Evolutionary conservation across 306 rosid species (phyloP), one percentile per base, ranked within the genome.

Genomic region (Hippophae tibetana): DNA sequence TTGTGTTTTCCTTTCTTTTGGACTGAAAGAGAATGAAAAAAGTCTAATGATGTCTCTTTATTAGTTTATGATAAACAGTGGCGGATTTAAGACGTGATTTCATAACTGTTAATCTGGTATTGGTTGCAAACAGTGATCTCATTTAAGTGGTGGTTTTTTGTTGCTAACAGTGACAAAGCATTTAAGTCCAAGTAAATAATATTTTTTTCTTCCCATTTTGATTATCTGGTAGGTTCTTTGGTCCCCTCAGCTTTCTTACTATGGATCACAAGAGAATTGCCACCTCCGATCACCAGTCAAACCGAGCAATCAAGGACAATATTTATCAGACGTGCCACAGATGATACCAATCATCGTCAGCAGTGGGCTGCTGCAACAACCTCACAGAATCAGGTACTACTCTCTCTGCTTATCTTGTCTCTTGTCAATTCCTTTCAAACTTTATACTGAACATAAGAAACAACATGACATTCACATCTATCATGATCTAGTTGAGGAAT

Each of bases 221-320:
- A 38, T 54, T 54, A 54, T 53, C 60, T 68, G 45, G 42, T 63
- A 86, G 90, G 95, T 48, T 79, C 82, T 65, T 78, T 71, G 72
- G 65, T 81, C 31, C 90, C 95, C 10, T 81, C 95, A 10, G 86
- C 90, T 59, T 76, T 68, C 72, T 66, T 79, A 48, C 63, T 86
- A 65, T 86, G 95, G 95, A 74, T 78, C 47, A 79, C 77, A 63
- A 79, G 90, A 76, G 89, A 81, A 73, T 57, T 86, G 76, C 95
- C 87, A 26, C 82, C 87, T 10, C 74, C 69, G 7, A 65, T 61
- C 43, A 57, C 60, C 25, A 56, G 67, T 67, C 55, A 23, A 76
- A 62, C 10, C 50, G 80, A 81, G 63, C 74, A 83, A 67, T 65
- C 84, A 14, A 72, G 72, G 66, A 70, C 76, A 45, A 68, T 78